A percentile compares a stretch with the other conserved stretches of the same genome.
These are phyloP conservation scores for Eragrostis nindensis DNA, from an alignment of 176 grass and related monocot genomes.

Conservation along the genomic window DNA sequence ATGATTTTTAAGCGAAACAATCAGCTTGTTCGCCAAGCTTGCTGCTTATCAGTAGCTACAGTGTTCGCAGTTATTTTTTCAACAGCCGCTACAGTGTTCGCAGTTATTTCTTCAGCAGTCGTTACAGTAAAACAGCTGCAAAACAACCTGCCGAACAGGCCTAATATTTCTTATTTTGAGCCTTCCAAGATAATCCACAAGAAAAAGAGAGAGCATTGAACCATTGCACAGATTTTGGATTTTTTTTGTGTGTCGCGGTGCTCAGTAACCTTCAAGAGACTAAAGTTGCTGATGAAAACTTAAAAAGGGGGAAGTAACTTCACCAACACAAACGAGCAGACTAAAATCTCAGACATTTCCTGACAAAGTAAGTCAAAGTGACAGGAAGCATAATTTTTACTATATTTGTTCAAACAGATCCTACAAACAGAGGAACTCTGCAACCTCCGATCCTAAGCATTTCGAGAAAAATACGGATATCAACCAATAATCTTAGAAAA, in stretches of 20 bases:
- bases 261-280: neutral
- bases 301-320: neutral
- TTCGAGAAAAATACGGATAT: conserved; percentile 21
- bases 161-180: too few species aligned
- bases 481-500: conserved; percentile 26
- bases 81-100: too few species aligned
- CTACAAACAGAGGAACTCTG: neutral
- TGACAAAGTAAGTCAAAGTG: conserved; percentile 8
- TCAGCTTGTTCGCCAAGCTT: too few species aligned
- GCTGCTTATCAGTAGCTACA: too few species aligned
- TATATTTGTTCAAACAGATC: conserved; percentile 28
- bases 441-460: conserved; percentile 5
- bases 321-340: neutral
- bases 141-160: too few species aligned
- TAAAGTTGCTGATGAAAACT: neutral
- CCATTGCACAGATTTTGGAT: conserved; percentile 3
- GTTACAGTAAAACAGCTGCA: too few species aligned
- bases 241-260: neutral
- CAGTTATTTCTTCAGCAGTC: too few species aligned
- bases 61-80: too few species aligned
- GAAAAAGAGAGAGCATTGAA: neutral
- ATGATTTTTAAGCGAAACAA: neutral
- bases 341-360: neutral
- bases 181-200: neutral
- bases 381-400: neutral